Percentiles rank a stretch among this genome's conserved stretches.
These are phyloP conservation scores for Lasiosphaeria ovina DNA, from an alignment of 495 filamentous ascomycete genomes.

Conservation along the genomic window DNA sequence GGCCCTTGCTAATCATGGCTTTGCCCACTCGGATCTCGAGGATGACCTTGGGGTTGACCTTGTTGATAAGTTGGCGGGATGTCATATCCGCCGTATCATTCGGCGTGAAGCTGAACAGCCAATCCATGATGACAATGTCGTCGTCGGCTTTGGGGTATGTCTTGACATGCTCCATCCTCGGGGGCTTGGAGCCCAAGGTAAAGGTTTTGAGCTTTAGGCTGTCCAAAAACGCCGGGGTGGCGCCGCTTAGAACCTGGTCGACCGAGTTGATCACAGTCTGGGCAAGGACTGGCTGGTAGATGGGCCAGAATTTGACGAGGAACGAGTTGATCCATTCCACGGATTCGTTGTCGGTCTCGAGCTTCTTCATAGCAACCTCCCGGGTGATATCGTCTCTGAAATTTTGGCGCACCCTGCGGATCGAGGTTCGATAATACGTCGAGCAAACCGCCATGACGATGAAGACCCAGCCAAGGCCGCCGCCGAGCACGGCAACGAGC, in stretches of 20 bases:
- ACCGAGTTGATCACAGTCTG: conserved; percentile 89
- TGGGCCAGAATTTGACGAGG: conserved; percentile 98
- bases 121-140: conserved; percentile 97
- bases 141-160: conserved; percentile 95
- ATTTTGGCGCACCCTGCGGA: conserved; percentile 89
- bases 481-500: conserved; percentile 83
- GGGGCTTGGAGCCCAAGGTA: conserved; percentile 89
- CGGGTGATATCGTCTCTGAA: conserved; percentile 91
- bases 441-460: conserved; percentile 86
- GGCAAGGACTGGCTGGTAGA: conserved; percentile 90
- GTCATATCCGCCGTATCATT: conserved; percentile 93
- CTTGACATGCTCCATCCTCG: conserved; percentile 94
- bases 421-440: conserved; percentile 95
- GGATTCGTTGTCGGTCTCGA: conserved; percentile 91
- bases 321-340: conserved; percentile 99
- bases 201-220: conserved; percentile 90
- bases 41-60: conserved; percentile 94
- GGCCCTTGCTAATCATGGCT: conserved; percentile 89
- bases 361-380: conserved; percentile 83
- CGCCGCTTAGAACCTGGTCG: conserved; percentile 88
- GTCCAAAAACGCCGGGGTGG: conserved; percentile 90
- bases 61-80: conserved; percentile 82
- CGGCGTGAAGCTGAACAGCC: conserved; percentile 98
- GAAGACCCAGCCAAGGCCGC: conserved; percentile 89
- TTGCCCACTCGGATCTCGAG: conserved; percentile 92